phyloP scores from a whole-genome alignment of 805 yeast genomes.

The Starmerella roubikii region DNA sequence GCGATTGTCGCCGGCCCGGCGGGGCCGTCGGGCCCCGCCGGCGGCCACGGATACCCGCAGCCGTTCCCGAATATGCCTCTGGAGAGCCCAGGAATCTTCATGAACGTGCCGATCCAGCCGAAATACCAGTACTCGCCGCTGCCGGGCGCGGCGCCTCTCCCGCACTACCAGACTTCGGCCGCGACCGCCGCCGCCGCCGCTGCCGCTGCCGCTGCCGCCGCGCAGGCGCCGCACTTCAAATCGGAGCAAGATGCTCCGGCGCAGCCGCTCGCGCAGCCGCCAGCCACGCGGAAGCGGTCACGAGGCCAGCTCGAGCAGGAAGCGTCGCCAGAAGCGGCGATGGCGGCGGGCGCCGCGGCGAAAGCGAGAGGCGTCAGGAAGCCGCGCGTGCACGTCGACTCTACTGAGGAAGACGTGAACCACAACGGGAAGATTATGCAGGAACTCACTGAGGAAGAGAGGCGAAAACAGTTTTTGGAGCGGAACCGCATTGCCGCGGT shows the following conservation, averaged over 20 bases:
- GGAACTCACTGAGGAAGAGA: constrained; percentile 43
- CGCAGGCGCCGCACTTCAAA: background rate
- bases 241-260: background rate
- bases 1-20: background rate
- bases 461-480: constrained; percentile 65
- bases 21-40: background rate
- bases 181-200: background rate
- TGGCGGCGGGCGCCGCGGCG: background rate
- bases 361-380: no score
- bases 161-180: background rate
- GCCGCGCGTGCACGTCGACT: no score
- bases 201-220: background rate
- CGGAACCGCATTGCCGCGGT: constrained; percentile 91
- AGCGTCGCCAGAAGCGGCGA: no score
- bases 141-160: no score
- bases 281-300: background rate
- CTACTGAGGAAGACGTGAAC: background rate
- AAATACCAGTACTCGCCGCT: background rate
- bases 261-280: background rate
- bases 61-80: constrained; percentile 2
- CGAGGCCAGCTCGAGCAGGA: no score
- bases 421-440: background rate
- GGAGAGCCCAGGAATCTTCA: constrained; percentile 9
- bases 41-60: background rate
- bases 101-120: constrained; percentile 4